These are phyloP conservation scores for Fusarium sambucinum DNA, from an alignment of 2,329 filamentous ascomycete genomes.

Conservation along the genomic window DNA sequence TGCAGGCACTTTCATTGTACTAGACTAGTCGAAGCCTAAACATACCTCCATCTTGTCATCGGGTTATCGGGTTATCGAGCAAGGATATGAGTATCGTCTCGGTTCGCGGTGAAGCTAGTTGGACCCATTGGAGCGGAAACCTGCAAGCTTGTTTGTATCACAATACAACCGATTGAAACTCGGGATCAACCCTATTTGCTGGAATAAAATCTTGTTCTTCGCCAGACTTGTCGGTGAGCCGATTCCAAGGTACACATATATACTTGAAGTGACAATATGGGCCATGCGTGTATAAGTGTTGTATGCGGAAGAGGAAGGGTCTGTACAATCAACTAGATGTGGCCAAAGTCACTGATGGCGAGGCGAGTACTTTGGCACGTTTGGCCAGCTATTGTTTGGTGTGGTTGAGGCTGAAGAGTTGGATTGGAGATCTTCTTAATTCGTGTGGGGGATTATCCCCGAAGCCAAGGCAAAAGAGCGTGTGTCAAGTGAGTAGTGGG, in stretches of 20 bases:
- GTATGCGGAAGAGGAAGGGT: conserved; percentile 23
- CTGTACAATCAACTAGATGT: conserved; percentile 12
- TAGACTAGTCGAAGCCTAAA: conserved; percentile 5
- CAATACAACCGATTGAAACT: conserved; percentile 35
- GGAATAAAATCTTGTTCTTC: conserved; percentile 23
- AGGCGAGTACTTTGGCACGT: conserved; percentile 13
- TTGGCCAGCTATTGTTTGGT: conserved; percentile 9
- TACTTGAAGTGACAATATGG: conserved; percentile 15
- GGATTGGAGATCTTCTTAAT: conserved; percentile 31
- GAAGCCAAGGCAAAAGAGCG: conserved; percentile 21
- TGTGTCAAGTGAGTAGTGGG: conserved; percentile 36
- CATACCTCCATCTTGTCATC: conserved; percentile 21
- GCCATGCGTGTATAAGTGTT: conserved; percentile 1
- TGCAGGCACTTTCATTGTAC: conserved; percentile 2
- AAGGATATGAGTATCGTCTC: conserved; percentile 27
- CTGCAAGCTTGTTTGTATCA: conserved; percentile 38
- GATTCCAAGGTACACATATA: conserved; percentile 15
- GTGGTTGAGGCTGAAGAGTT: conserved; percentile 44
- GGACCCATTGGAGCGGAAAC: conserved; percentile 35
- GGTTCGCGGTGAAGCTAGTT: conserved; percentile 28
- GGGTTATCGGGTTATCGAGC: conserved; percentile 5
- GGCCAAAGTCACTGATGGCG: conserved; percentile 15
- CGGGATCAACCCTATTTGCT: conserved; percentile 46
- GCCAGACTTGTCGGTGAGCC: conserved; percentile 31
- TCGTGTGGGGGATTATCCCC: conserved; percentile 46